Evolutionary conservation across 2,329 filamentous ascomycete species (phyloP).

Genomic region (Trichoderma semiorbis): DNA sequence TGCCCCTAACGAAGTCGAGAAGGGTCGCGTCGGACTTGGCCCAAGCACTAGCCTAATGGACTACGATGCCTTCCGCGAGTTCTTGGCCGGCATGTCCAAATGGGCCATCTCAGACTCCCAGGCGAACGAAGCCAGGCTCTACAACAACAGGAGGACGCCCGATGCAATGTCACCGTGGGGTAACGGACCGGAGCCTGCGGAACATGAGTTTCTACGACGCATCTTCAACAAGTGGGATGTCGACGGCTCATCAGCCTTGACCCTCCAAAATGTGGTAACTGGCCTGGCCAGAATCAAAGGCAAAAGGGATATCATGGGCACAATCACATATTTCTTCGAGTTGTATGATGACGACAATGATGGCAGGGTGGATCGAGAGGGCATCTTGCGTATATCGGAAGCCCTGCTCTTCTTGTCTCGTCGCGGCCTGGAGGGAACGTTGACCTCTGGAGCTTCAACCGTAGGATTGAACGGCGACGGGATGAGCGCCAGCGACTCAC

Average conservation of each 20-base stretch:
- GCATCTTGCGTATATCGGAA: slow-evolving; percentile 91
- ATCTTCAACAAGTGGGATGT: slow-evolving; percentile 87
- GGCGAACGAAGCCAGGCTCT: slow-evolving; percentile 59
- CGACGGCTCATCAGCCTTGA: slow-evolving; percentile 72
- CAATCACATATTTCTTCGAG: slow-evolving; percentile 96
- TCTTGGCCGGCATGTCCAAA: slow-evolving; percentile 81
- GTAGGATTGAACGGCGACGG: slow-evolving; percentile 47
- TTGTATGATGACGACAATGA: slow-evolving; percentile 92
- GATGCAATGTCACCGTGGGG: slow-evolving; percentile 52
- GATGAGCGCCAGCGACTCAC: slow-evolving; percentile 30
- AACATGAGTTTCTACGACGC: slow-evolving; percentile 90
- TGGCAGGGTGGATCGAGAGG: slow-evolving; percentile 89
- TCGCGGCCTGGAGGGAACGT: slow-evolving; percentile 73
- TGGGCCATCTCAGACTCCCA: slow-evolving; percentile 93
- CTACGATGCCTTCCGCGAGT: slow-evolving; percentile 93
- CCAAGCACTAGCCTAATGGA: slow-evolving; percentile 93
- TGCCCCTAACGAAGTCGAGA: slow-evolving; percentile 60
- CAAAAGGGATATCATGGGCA: slow-evolving; percentile 93
- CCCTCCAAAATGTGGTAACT: slow-evolving; percentile 85
- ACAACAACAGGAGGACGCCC: slow-evolving; percentile 50
- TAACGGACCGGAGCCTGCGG: slow-evolving; percentile 64
- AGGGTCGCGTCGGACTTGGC: slow-evolving; percentile 81
- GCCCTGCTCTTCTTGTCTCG: slow-evolving; percentile 88
- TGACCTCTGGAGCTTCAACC: slow-evolving; percentile 62
- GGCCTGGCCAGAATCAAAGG: slow-evolving; percentile 91